Evolutionary conservation across 2,329 filamentous ascomycete species (phyloP).

Genomic region (Colletotrichum cereale): DNA sequence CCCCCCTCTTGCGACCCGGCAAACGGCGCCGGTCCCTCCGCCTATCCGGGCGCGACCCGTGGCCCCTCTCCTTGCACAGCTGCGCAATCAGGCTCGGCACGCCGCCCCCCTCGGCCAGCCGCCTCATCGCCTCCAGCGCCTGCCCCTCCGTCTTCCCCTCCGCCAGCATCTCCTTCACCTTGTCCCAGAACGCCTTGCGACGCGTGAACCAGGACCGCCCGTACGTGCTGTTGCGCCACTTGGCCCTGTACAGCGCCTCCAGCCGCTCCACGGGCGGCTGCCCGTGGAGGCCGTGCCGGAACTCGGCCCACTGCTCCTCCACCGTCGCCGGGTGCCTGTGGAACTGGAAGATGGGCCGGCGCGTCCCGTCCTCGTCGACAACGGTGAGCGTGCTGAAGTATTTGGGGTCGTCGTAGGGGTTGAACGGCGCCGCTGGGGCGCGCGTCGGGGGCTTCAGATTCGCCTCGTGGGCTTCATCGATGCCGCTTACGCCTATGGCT

Average conservation of each 20-base stretch:
- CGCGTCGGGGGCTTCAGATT: not conserved
- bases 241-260: constrained; percentile 30
- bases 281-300: constrained; percentile 22
- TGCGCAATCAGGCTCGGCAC: constrained; percentile 21
- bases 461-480: not conserved
- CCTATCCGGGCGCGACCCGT: not conserved
- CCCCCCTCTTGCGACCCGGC: not conserved
- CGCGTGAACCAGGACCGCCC: constrained; percentile 38
- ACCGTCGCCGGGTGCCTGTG: constrained; percentile 26
- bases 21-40: not conserved
- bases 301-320: constrained; percentile 40
- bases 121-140: constrained; percentile 21
- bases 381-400: constrained; percentile 28
- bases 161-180: constrained; percentile 25
- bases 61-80: constrained; percentile 13
- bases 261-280: constrained; percentile 33
- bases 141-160: constrained; percentile 27
- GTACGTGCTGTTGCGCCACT: constrained; percentile 32
- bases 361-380: constrained; percentile 2
- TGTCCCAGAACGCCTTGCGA: constrained; percentile 36
- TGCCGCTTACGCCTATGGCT: not conserved
- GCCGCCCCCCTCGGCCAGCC: not conserved
- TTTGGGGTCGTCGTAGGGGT: constrained; percentile 24
- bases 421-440: not conserved
- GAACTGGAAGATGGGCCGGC: constrained; percentile 33